A percentile compares a stretch with the other conserved stretches of the same genome.
phyloP scores from a whole-genome alignment of 768 basidiomycete species.

The Boletus bicolor region DNA sequence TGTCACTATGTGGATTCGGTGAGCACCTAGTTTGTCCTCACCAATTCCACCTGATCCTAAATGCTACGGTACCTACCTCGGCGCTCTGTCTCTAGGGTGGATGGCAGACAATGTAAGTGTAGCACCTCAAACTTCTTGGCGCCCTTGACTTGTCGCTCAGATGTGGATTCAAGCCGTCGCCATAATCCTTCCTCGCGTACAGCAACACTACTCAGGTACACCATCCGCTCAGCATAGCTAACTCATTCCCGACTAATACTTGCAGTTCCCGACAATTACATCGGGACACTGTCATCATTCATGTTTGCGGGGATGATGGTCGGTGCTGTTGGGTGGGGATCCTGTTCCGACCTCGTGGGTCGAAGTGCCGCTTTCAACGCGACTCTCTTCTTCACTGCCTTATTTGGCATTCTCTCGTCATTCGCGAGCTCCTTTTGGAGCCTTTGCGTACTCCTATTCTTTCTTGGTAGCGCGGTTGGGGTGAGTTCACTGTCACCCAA shows the following conservation, averaged over 20 bases:
- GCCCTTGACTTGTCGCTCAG: slow-evolving; percentile 42
- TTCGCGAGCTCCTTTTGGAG: slow-evolving; percentile 63
- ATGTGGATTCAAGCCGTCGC: slow-evolving; percentile 94
- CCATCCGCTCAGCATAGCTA: slow-evolving; percentile 8
- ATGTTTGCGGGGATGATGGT: slow-evolving; percentile 99
- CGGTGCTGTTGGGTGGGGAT: slow-evolving; percentile 89
- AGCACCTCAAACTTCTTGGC: background rate
- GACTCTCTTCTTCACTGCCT: slow-evolving; percentile 83
- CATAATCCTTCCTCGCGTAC: slow-evolving; percentile 94
- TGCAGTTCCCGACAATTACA: slow-evolving; percentile 68
- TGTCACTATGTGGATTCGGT: slow-evolving; percentile 89
- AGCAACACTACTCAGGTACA: slow-evolving; percentile 78
- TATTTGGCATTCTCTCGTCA: slow-evolving; percentile 83
- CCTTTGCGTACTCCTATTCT: slow-evolving; percentile 77
- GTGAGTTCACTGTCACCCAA: slow-evolving; percentile 43
- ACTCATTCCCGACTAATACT: slow-evolving; percentile 16
- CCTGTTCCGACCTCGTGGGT: slow-evolving; percentile 88
- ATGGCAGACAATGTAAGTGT: slow-evolving; percentile 81
- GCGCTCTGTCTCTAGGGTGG: slow-evolving; percentile 58
- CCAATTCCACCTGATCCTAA: background rate
- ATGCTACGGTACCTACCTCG: background rate
- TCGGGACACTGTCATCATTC: slow-evolving; percentile 80
- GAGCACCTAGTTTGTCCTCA: slow-evolving; percentile 29
- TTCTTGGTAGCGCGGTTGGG: slow-evolving; percentile 91
- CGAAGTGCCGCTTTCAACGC: slow-evolving; percentile 89